Percentiles rank a stretch among this genome's conserved stretches.
These are phyloP conservation scores for Daldinia childiae DNA, from an alignment of 495 filamentous ascomycete genomes.

Conservation along the genomic window DNA sequence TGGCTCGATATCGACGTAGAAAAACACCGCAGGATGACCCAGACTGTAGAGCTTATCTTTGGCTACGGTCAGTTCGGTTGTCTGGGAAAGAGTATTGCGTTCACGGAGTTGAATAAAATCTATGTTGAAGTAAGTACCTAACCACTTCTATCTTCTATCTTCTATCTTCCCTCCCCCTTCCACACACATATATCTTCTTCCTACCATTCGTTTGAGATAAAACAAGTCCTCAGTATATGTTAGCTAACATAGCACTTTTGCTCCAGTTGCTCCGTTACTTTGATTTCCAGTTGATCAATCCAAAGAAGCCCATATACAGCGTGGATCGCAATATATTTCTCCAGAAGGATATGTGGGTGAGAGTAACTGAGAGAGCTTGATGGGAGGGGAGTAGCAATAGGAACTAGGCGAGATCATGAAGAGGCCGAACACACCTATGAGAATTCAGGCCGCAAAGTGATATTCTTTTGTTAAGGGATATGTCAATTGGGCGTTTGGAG, in stretches of 20 bases:
- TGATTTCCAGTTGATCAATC: neutral
- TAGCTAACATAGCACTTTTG: neutral
- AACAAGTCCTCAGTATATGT: neutral
- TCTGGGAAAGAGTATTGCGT: neutral
- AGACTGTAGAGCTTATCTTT: neutral
- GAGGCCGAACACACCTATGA: neutral
- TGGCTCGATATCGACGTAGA: neutral
- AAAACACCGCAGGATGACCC: neutral
- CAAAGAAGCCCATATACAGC: neutral
- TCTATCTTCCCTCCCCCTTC: too few species aligned
- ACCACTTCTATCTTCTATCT: neutral
- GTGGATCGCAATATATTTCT: neutral
- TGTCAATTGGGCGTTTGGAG: too few species aligned
- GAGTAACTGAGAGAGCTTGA: neutral
- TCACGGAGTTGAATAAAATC: neutral
- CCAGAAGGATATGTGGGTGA: neutral
- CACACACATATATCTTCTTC: neutral
- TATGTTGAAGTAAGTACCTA: neutral
- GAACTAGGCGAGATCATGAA: neutral
- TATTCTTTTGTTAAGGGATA: too few species aligned
- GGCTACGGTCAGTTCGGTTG: neutral
- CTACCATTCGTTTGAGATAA: too few species aligned
- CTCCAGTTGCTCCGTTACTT: neutral
- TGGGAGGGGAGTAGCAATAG: neutral
- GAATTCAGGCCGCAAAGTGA: neutral